These are phyloP conservation scores for Malus hybrid DNA, from an alignment of 331 rosid species.

Conservation along the genomic window DNA sequence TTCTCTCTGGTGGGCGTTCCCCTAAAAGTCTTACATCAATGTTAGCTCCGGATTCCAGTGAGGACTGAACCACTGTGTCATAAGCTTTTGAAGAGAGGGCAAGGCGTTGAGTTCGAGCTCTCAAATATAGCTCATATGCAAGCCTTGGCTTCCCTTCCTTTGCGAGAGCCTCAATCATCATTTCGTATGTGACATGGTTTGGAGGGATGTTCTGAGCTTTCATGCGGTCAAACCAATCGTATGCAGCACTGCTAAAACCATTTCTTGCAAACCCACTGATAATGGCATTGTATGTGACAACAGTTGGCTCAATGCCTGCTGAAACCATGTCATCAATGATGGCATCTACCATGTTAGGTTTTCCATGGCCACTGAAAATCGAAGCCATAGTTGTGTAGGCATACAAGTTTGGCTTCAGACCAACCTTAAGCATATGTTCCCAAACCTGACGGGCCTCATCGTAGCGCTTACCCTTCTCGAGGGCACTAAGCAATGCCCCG, in stretches of 20 bases:
- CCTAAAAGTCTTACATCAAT: conserved; percentile 48
- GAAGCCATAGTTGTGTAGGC: conserved; percentile 92
- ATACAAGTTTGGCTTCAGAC: conserved; percentile 67
- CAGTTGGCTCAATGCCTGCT: conserved; percentile 61
- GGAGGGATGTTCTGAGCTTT: conserved; percentile 64
- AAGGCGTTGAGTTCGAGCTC: conserved; percentile 63
- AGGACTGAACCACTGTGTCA: conserved; percentile 54
- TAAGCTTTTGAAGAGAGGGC: conserved; percentile 61
- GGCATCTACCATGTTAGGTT: conserved; percentile 63
- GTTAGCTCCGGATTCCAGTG: conserved; percentile 42
- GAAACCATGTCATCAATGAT: conserved; percentile 62
- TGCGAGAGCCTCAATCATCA: conserved; percentile 83
- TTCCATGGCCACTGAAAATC: conserved; percentile 72
- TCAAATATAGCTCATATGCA: conserved; percentile 66
- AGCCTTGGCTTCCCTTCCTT: conserved; percentile 81
- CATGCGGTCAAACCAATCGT: conserved; percentile 91
- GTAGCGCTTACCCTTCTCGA: conserved; percentile 87
- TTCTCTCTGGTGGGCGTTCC: conserved; percentile 55
- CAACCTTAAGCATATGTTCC: conserved; percentile 84
- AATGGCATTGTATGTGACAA: conserved; percentile 79
- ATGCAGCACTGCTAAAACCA: conserved; percentile 62
- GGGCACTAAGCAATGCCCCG: conserved; percentile 89
- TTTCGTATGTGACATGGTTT: conserved; percentile 62
- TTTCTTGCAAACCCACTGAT: conserved; percentile 69
- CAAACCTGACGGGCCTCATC: conserved; percentile 78